A percentile compares a stretch with the other conserved stretches of the same genome.
These are phyloP conservation scores for Alternaria hordeiaustralica DNA, from an alignment of 2,329 filamentous ascomycete species.

Conservation along the genomic window DNA sequence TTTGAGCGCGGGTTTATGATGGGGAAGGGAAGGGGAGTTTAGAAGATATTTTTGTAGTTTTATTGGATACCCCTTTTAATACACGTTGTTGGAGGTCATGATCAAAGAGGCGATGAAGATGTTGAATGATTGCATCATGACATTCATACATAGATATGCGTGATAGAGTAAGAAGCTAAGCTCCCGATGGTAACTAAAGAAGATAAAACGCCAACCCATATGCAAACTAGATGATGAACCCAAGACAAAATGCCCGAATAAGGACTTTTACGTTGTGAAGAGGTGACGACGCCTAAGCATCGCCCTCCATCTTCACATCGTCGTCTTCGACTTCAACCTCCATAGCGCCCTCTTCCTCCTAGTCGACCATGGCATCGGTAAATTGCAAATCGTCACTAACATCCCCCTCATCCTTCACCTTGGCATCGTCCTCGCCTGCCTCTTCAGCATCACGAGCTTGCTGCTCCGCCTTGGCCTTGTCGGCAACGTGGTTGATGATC, in stretches of 20 bases:
- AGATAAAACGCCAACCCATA: constrained; percentile 9
- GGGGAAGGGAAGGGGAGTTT: background rate
- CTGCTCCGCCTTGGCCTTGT: constrained; percentile 39
- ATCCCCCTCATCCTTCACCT: constrained; percentile 6
- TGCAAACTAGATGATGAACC: constrained; percentile 3
- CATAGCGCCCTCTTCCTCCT: constrained; percentile 10
- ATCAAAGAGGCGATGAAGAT: background rate
- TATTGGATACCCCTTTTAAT: constrained; percentile 1
- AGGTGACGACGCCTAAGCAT: background rate
- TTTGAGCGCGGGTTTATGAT: background rate
- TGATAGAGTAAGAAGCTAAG: background rate
- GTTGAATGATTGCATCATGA: constrained; percentile 1
- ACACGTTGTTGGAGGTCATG: background rate
- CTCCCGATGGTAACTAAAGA: background rate
- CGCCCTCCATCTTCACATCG: constrained; percentile 9
- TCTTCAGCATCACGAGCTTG: constrained; percentile 25
- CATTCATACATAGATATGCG: constrained; percentile 2
- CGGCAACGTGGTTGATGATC: constrained; percentile 56
- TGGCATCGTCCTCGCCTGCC: constrained; percentile 14
- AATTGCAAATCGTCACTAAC: constrained; percentile 7
- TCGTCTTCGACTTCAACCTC: constrained; percentile 5
- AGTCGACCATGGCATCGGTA: constrained; percentile 6
- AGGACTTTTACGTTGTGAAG: background rate
- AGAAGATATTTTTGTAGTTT: background rate
- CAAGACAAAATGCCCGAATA: background rate